Percentiles rank a stretch among this genome's conserved stretches.
These are phyloP conservation scores for Nakazawaea siamensis DNA, from an alignment of 805 yeast species.

Conservation along the genomic window DNA sequence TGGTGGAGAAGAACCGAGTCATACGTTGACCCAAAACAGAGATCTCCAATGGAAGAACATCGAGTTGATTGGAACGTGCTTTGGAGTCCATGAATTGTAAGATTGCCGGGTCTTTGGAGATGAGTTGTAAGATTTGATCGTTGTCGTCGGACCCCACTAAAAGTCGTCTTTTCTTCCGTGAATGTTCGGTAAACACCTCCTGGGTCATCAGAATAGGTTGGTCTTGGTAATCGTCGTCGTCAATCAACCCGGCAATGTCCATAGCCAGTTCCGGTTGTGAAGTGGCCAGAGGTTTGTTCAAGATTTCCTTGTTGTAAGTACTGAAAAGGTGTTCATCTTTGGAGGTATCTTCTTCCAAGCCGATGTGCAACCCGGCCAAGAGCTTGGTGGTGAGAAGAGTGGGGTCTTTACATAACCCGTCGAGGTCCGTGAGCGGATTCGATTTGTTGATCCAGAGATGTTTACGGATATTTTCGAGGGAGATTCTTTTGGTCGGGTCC, in stretches of 20 bases:
- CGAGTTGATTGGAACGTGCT: conserved; percentile 14
- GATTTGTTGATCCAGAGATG: conserved; percentile 50
- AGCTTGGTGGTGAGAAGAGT: conserved; percentile 39
- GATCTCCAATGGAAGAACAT: conserved; percentile 12
- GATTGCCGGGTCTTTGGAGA: conserved; percentile 42
- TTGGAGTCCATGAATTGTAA: conserved; percentile 32
- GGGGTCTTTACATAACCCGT: conserved; percentile 49
- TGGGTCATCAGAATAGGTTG: conserved; percentile 30
- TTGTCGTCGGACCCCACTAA: conserved; percentile 13
- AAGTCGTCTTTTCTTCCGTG: conserved; percentile 23
- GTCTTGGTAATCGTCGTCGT: conserved; percentile 20
- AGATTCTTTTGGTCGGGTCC: conserved; percentile 34
- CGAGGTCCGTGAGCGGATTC: conserved; percentile 31
- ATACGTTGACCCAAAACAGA: conserved; percentile 32
- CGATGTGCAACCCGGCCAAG: conserved; percentile 43
- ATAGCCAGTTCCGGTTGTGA: conserved; percentile 45
- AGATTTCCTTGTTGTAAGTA: conserved; percentile 10
- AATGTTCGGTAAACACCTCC: conserved; percentile 29
- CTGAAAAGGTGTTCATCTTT: conserved; percentile 14
- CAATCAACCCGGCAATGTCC: conserved; percentile 33
- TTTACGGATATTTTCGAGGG: conserved; percentile 29
- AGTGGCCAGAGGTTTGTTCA: conserved; percentile 15
- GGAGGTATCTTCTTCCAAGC: conserved; percentile 38
- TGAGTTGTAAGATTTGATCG: conserved; percentile 26
- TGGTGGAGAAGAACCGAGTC: conserved; percentile 42